Conservation (phyloP, 352 stramenopile species). For the Pythium brachiatum region DNA sequence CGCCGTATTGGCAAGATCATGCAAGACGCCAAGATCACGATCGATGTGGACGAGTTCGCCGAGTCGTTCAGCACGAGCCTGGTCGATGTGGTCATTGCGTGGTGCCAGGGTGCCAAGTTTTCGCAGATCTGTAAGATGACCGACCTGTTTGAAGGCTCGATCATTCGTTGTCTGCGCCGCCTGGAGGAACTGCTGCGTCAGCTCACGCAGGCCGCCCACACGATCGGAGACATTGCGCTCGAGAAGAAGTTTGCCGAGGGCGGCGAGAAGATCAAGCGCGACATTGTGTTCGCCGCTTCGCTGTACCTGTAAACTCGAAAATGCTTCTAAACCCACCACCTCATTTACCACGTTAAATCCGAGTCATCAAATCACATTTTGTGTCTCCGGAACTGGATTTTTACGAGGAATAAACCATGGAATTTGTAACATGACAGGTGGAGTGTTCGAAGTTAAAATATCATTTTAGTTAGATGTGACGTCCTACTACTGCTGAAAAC, state of each 20-base stretch:
- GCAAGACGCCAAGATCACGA: constrained; percentile 90
- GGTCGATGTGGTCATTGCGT: constrained; percentile 97
- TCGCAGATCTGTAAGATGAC: constrained; percentile 99
- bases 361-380: background rate
- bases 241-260: constrained; percentile 98
- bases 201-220: constrained; percentile 93
- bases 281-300: constrained; percentile 99
- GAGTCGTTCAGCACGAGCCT: constrained; percentile 97
- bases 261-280: constrained; percentile 96
- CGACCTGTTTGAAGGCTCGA: constrained; percentile 97
- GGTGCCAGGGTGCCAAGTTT: constrained; percentile 98
- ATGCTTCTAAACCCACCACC: background rate
- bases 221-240: constrained; percentile 97
- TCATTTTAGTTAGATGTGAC: constrained; percentile 5
- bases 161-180: constrained; percentile 96
- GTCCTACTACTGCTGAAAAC: constrained; percentile 1
- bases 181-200: constrained; percentile 98
- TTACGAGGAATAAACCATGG: too few species aligned
- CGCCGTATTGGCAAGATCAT: constrained; percentile 89
- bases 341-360: background rate
- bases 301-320: constrained; percentile 91
- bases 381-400: too few species aligned
- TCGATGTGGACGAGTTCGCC: constrained; percentile 98
- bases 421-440: background rate
- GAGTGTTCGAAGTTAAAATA: background rate